Conservation (phyloP, 345 rosid genomes). For the Populus pruinosa region DNA sequence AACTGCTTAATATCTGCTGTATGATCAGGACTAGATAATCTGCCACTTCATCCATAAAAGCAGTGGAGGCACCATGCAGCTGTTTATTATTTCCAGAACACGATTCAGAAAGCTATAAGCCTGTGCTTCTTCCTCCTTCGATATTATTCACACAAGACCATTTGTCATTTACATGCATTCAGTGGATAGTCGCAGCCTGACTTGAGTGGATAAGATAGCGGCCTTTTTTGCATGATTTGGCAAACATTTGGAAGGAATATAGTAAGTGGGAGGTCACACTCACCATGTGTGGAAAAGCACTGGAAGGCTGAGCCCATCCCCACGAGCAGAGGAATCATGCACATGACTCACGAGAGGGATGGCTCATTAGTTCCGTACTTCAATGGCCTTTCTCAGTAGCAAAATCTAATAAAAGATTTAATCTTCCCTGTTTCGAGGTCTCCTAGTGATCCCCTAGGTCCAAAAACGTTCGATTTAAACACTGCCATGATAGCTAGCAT, state of each 20-base stretch:
- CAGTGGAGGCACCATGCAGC: not conserved
- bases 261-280: not conserved
- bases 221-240: not conserved
- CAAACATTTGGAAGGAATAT: not conserved
- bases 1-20: not conserved
- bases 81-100: not conserved
- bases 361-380: slow-evolving; percentile 12
- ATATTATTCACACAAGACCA: not conserved
- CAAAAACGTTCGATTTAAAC: not conserved
- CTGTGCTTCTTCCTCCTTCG: not conserved
- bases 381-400: slow-evolving; percentile 6
- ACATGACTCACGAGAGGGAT: slow-evolving; percentile 1
- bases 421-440: slow-evolving; percentile 5
- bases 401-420: slow-evolving; percentile 8
- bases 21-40: not conserved
- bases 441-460: not conserved
- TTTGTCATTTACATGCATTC: not conserved
- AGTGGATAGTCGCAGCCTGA: not conserved
- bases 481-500: not conserved
- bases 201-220: not conserved
- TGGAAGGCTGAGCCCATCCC: not conserved
- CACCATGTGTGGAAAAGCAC: not conserved
- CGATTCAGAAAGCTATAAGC: not conserved
- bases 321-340: not conserved
- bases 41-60: too few species aligned